Evolutionary conservation across 176 grass and related monocot species (phyloP).

Genomic region (Eleusine coracana): DNA sequence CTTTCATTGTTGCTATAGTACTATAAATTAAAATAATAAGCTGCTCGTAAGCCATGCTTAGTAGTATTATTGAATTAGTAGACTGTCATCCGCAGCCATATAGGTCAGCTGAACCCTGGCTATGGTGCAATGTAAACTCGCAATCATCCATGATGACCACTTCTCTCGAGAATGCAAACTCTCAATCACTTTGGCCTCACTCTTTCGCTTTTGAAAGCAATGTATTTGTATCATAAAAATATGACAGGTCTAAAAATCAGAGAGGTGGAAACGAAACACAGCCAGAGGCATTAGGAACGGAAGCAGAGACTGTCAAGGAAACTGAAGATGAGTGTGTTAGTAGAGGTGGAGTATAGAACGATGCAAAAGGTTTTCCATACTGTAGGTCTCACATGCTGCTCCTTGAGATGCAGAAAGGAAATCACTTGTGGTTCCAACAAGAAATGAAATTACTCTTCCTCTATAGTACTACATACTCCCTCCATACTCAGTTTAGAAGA

Average conservation of each 20-base stretch:
- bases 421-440: constrained; percentile 16
- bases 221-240: no score
- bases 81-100: background rate
- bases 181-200: constrained; percentile 38
- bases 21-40: no score
- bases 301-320: background rate
- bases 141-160: background rate
- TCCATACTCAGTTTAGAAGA: no score
- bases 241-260: no score
- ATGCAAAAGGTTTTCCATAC: constrained; percentile 15
- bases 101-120: background rate
- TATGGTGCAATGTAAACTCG: background rate
- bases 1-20: no score
- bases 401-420: constrained; percentile 21
- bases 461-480: no score
- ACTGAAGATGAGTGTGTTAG: background rate
- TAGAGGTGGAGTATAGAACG: constrained; percentile 34
- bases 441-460: background rate
- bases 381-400: constrained; percentile 29
- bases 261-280: no score
- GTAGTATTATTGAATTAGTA: no score
- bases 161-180: background rate
- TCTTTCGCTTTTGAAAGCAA: constrained; percentile 35
- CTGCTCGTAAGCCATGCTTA: no score
- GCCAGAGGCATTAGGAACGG: background rate